A percentile compares a stretch with the other conserved stretches of the same genome.
Evolutionary conservation across 148 eudicot species (phyloP).

Genomic region (Silene uniflora): DNA sequence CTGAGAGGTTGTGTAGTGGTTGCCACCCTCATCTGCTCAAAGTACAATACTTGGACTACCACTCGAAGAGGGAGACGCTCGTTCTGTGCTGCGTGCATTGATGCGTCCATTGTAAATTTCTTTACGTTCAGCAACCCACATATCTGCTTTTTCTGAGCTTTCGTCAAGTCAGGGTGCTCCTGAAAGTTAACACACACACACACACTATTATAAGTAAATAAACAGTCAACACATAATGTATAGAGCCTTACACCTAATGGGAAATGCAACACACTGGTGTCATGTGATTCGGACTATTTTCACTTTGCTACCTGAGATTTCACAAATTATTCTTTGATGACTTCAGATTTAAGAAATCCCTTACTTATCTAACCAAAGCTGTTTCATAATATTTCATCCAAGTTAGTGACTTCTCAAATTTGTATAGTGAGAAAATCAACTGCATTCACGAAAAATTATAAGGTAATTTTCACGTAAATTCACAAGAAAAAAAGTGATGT

Average conservation of each 20-base stretch:
- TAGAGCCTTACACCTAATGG: background rate
- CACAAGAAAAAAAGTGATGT: no score
- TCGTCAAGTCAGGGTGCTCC: conserved; percentile 60
- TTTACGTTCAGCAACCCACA: conserved; percentile 77
- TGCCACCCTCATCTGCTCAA: conserved; percentile 65
- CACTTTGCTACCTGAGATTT: background rate
- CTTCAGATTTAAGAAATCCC: background rate
- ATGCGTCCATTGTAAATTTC: conserved; percentile 57
- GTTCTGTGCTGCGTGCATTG: conserved; percentile 82
- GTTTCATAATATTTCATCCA: background rate
- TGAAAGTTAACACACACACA: conserved; percentile 21
- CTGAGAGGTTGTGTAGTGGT: conserved; percentile 33
- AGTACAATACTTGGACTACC: conserved; percentile 71
- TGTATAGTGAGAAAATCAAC: no score
- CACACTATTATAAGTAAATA: background rate
- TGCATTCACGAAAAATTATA: no score
- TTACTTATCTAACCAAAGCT: background rate
- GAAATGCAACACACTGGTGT: background rate
- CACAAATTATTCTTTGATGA: no score
- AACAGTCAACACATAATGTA: background rate
- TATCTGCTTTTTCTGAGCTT: conserved; percentile 59
- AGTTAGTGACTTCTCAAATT: background rate
- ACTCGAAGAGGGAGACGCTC: conserved; percentile 77
- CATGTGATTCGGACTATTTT: background rate
- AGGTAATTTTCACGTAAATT: no score